Percentiles rank a stretch among this genome's conserved stretches.
These are phyloP conservation scores for Talaromyces sp. DNA, from an alignment of 2,329 filamentous ascomycete species.

Conservation along the genomic window DNA sequence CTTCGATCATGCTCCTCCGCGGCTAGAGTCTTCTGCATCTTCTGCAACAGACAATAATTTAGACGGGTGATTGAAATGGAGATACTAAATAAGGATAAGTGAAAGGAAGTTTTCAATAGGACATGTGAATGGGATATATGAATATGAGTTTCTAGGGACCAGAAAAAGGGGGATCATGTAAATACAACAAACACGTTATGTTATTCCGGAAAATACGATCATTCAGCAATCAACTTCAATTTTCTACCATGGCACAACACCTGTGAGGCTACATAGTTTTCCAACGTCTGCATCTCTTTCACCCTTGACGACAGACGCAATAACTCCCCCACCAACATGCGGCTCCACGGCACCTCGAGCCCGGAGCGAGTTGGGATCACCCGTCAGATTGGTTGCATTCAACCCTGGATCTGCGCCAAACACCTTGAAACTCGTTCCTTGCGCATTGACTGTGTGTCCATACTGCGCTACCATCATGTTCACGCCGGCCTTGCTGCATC, in stretches of 20 bases:
- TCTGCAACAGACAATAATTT: neutral
- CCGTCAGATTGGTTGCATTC: conserved; percentile 33
- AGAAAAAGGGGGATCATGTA: neutral
- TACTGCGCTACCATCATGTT: conserved; percentile 47
- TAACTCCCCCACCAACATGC: conserved; percentile 31
- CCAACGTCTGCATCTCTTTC: conserved; percentile 37
- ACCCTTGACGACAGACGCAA: conserved; percentile 38
- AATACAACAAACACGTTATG: neutral
- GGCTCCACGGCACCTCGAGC: conserved; percentile 14
- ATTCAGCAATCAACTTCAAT: neutral
- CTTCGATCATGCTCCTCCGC: neutral
- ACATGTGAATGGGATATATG: neutral
- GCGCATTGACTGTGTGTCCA: conserved; percentile 28
- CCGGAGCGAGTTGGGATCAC: conserved; percentile 11
- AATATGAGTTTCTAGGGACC: neutral
- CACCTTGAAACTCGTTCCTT: conserved; percentile 41
- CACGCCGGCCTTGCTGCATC: conserved; percentile 39
- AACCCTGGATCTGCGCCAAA: conserved; percentile 44
- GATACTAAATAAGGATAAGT: neutral
- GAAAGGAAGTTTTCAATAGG: neutral
- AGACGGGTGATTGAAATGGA: neutral
- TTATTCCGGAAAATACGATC: neutral
- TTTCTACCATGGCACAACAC: neutral
- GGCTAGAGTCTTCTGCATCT: neutral
- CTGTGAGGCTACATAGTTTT: conserved; percentile 9